Evolutionary conservation across 2,329 filamentous ascomycete genomes (phyloP), one percentile per base, ranked within the genome.

Genomic region (Neonectria ditissima): DNA sequence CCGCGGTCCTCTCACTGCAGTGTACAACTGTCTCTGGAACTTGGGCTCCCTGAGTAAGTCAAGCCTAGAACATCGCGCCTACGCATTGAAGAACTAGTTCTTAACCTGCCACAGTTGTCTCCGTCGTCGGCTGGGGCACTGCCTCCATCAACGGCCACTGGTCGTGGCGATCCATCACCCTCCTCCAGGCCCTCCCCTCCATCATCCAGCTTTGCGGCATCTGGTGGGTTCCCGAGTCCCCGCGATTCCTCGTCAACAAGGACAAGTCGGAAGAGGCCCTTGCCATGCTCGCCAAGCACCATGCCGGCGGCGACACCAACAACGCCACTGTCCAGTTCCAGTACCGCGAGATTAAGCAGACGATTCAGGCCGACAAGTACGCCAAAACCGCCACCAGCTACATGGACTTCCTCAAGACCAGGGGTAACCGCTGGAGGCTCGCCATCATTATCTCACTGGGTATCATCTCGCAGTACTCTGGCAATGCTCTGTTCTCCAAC

Each of bases 1-100:
- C 73, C 86, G 89, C 73, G 89, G 84, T 30, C 86, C 85, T 28
- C 82, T 91, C 51, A 91, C 89, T 1, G 83, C 89, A 14, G 82
- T 91, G 62, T 91, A 91, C 78, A 91, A 91, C 76, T 90, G 87
- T 69, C 77, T 91, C 55, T 92, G 88, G 88, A 89, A 90, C 74
- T 76, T 88, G 59, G 88, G 87, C 39, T 81, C 82, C 14, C 74
- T 83, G n/a, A 68, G 75, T 77, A 67, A 70, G 73, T 56, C 24
- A 8, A 18, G 18, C 4, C 14, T 18, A 7, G 13, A 9, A 4
- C 16, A 22, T 11, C 45, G 13, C n/a, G 16, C 5, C 3, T 32
- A 14, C 11, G 2, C 20, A n/a, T 1, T 7, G 2, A 8, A 47
- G 1, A 16, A 9, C 9, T 16, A 4, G 5, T 32, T 26, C 13